A percentile compares a stretch with the other conserved stretches of the same genome.
phyloP scores from a whole-genome alignment of 2,329 filamentous ascomycete genomes.

The Aspergillus glaucus region DNA sequence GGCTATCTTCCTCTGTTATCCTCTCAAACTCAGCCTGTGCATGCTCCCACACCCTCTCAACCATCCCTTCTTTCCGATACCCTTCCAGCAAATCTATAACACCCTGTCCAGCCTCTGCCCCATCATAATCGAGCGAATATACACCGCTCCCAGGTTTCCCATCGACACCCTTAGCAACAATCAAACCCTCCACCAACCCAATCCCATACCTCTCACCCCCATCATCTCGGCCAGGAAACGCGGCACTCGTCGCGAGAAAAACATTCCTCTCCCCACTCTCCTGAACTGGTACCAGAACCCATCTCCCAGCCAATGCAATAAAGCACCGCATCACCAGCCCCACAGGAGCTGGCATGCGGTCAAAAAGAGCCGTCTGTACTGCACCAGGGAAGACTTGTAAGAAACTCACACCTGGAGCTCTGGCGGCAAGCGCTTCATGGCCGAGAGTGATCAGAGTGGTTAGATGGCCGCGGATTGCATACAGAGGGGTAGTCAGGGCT shows the following conservation, averaged over 20 bases:
- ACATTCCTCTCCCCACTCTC: constrained; percentile 44
- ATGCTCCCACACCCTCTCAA: constrained; percentile 27
- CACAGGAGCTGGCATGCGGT: constrained; percentile 2
- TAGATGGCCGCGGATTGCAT: constrained; percentile 40
- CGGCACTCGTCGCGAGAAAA: constrained; percentile 28
- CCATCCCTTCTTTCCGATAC: constrained; percentile 22
- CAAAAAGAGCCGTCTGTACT: constrained; percentile 41
- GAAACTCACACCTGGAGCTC: constrained; percentile 45
- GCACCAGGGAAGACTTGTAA: constrained; percentile 43
- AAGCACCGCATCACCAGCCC: constrained; percentile 7
- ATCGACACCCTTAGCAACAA: constrained; percentile 9
- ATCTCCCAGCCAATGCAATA: constrained; percentile 23
- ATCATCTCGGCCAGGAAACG: background rate
- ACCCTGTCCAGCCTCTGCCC: constrained; percentile 5
- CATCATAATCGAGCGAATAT: constrained; percentile 21
- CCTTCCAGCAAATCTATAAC: constrained; percentile 19
- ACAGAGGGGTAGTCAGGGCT: constrained; percentile 32
- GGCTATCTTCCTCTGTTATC: background rate
- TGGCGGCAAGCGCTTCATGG: constrained; percentile 42
- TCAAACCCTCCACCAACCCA: constrained; percentile 8
- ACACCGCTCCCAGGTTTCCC: constrained; percentile 25
- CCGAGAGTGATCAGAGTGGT: constrained; percentile 42
- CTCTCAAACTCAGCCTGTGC: constrained; percentile 17
- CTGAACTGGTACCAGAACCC: constrained; percentile 14
- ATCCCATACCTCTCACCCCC: constrained; percentile 5